Percentiles rank a stretch among this genome's conserved stretches.
These are phyloP conservation scores for Tremella mesenterica DNA, from an alignment of 768 basidiomycete species.

Conservation along the genomic window DNA sequence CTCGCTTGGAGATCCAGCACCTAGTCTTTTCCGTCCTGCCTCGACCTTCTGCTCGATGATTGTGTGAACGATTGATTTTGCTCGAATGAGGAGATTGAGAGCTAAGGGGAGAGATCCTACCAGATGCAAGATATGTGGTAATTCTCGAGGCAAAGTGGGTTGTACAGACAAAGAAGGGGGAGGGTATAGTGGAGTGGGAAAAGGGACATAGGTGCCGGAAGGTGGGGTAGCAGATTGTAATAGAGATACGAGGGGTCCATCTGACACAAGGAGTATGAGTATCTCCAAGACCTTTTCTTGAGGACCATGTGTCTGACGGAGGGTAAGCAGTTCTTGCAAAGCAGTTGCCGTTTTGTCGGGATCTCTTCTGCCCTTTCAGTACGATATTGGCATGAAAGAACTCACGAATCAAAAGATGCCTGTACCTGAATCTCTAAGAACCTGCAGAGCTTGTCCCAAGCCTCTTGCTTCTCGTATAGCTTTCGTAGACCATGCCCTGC, in stretches of 20 bases:
- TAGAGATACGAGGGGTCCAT: constrained; percentile 56
- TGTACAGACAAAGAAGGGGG: constrained; percentile 49
- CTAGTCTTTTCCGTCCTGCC: constrained; percentile 67
- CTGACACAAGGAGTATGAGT: constrained; percentile 64
- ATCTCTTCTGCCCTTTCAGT: constrained; percentile 54
- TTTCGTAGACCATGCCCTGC: constrained; percentile 50
- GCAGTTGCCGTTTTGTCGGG: constrained; percentile 68
- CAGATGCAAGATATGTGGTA: constrained; percentile 50
- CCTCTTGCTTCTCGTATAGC: constrained; percentile 33
- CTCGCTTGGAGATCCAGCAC: constrained; percentile 43
- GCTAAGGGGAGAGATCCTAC: constrained; percentile 62
- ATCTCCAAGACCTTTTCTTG: constrained; percentile 62
- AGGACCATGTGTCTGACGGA: constrained; percentile 57
- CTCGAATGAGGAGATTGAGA: constrained; percentile 56
- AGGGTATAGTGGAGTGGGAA: constrained; percentile 29
- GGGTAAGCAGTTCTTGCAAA: constrained; percentile 65
- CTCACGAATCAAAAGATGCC: constrained; percentile 56
- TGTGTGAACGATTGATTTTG: constrained; percentile 13
- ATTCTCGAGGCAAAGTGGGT: constrained; percentile 57
- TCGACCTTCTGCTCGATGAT: constrained; percentile 53
- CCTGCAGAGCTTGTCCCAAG: constrained; percentile 18
- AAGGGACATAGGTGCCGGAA: constrained; percentile 30
- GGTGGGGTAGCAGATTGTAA: constrained; percentile 65
- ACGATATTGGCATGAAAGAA: not conserved
- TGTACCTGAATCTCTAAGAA: constrained; percentile 54